phyloP scores from a whole-genome alignment of 2,329 filamentous ascomycete species.

The Paraconiothyrium sp. region DNA sequence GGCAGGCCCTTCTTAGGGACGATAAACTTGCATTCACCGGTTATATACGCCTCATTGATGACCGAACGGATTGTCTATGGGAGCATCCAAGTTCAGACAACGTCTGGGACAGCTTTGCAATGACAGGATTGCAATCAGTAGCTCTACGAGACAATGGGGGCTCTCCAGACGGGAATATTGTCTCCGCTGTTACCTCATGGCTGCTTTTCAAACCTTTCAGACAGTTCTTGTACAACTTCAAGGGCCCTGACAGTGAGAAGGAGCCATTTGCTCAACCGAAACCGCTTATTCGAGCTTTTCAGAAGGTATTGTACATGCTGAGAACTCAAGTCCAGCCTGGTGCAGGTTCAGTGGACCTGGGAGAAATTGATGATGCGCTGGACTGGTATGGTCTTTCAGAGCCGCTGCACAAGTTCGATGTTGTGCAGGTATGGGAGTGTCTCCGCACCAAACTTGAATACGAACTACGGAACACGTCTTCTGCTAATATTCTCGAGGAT shows the following conservation, averaged over 20 bases:
- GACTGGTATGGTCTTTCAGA: conserved; percentile 54
- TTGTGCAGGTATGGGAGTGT: conserved; percentile 65
- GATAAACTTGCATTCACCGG: conserved; percentile 70
- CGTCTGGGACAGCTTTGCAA: conserved; percentile 65
- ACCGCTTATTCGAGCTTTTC: conserved; percentile 61
- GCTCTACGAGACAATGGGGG: conserved; percentile 40
- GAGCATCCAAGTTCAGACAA: conserved; percentile 65
- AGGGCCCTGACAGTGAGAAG: conserved; percentile 57
- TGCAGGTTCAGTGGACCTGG: conserved; percentile 43
- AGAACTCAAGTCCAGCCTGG: conserved; percentile 54
- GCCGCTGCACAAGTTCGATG: conserved; percentile 56
- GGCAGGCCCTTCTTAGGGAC: conserved; percentile 66
- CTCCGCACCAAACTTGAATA: conserved; percentile 62
- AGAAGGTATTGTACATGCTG: conserved; percentile 62
- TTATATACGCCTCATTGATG: conserved; percentile 68
- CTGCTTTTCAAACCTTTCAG: conserved; percentile 69
- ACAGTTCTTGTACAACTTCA: conserved; percentile 61
- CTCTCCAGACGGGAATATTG: conserved; percentile 51
- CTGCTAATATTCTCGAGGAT: conserved; percentile 51
- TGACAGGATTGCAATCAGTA: conserved; percentile 66
- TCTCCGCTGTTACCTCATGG: conserved; percentile 67
- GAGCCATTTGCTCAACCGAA: conserved; percentile 59
- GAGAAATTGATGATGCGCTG: conserved; percentile 48
- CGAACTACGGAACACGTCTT: conserved; percentile 59
- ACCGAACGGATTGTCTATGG: conserved; percentile 69